Evolutionary conservation across 164 flowering plant species (phyloP).

Genomic region (Paratinospora sagittata): DNA sequence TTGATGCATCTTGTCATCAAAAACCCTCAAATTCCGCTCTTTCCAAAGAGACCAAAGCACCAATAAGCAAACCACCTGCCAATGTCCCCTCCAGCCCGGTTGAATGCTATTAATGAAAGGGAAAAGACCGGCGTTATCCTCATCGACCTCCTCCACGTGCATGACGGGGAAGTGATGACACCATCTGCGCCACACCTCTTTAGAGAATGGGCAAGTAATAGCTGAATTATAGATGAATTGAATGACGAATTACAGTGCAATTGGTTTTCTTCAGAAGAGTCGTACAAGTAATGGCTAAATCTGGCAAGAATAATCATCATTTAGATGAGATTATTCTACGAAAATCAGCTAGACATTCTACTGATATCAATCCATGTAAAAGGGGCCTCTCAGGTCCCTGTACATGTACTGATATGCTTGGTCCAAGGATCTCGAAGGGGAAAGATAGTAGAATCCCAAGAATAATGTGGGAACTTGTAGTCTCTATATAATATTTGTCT

Average conservation of each 20-base stretch:
- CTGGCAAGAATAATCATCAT: background rate
- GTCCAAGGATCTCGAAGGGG: background rate
- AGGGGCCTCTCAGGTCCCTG: background rate
- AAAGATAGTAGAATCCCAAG: background rate
- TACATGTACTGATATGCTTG: background rate
- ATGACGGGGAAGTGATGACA: too few species aligned
- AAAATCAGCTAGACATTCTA: background rate
- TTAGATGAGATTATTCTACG: background rate
- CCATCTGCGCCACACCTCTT: too few species aligned
- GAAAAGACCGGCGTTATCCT: too few species aligned
- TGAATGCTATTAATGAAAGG: too few species aligned
- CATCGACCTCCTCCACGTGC: too few species aligned
- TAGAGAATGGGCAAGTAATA: too few species aligned
- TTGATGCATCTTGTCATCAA: too few species aligned
- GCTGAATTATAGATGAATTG: background rate
- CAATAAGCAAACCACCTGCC: too few species aligned
- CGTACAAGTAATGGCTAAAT: background rate
- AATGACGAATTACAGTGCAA: background rate
- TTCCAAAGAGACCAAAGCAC: too few species aligned
- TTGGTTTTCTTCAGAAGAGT: background rate
- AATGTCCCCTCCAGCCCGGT: too few species aligned
- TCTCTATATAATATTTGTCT: background rate
- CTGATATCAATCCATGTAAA: background rate
- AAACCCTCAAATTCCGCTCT: too few species aligned
- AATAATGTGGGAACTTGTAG: background rate